These are phyloP conservation scores for Coniochaeta sp. DNA, from an alignment of 2,329 filamentous ascomycete genomes.

Conservation along the genomic window DNA sequence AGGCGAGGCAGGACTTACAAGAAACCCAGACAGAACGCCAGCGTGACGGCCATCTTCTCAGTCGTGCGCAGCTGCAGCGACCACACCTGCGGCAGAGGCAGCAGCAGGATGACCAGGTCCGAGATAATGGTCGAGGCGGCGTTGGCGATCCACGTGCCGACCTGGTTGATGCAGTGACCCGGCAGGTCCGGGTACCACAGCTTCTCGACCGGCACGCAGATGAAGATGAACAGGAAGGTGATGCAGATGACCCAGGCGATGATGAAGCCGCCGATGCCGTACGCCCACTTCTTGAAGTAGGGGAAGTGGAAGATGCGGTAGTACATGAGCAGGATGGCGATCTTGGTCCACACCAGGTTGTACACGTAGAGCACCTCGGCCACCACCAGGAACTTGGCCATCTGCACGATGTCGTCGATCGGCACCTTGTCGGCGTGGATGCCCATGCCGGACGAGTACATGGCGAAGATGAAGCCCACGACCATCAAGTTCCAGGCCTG, in stretches of 20 bases:
- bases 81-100: conserved; percentile 25
- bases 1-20: not conserved
- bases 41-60: conserved; percentile 35
- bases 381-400: conserved; percentile 39
- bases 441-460: conserved; percentile 39
- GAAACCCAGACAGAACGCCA: conserved; percentile 26
- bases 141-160: conserved; percentile 42
- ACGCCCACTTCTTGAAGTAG: conserved; percentile 33
- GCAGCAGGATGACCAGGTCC: conserved; percentile 34
- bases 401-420: conserved; percentile 27
- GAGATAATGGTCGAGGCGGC: conserved; percentile 38
- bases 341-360: conserved; percentile 41
- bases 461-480: conserved; percentile 39
- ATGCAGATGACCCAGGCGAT: conserved; percentile 39
- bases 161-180: conserved; percentile 40
- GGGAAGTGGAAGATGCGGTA: conserved; percentile 40
- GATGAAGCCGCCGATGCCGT: conserved; percentile 31
- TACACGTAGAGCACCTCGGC: conserved; percentile 40
- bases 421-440: conserved; percentile 33
- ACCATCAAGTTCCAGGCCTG: conserved; percentile 34
- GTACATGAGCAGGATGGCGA: conserved; percentile 44
- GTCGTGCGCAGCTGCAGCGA: conserved; percentile 27
- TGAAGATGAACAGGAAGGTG: conserved; percentile 42
- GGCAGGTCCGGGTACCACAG: conserved; percentile 37
- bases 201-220: conserved; percentile 42